phyloP scores from a whole-genome alignment of 2,329 filamentous ascomycete genomes.

The Ophidiomyces ophidiicola region DNA sequence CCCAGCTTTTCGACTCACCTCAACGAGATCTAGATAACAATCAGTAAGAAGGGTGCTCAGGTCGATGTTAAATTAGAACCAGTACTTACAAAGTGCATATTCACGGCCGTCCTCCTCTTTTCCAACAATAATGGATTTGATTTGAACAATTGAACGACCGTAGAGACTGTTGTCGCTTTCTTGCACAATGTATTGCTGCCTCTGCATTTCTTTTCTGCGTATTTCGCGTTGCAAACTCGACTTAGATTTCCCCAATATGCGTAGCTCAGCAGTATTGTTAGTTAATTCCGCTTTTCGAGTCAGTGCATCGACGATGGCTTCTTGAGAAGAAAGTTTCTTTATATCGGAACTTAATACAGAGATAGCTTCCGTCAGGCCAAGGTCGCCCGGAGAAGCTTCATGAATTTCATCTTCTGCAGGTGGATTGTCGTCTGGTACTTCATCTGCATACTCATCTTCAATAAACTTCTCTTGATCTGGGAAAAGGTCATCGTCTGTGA shows the following conservation, averaged over 20 bases:
- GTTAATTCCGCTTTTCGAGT: slow-evolving; percentile 91
- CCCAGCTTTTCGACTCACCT: slow-evolving; percentile 78
- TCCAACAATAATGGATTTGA: slow-evolving; percentile 86
- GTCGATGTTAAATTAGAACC: slow-evolving; percentile 29
- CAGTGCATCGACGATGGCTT: slow-evolving; percentile 80
- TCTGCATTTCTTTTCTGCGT: slow-evolving; percentile 82
- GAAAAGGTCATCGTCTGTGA: slow-evolving; percentile 86
- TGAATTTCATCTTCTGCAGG: slow-evolving; percentile 72
- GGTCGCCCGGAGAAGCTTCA: slow-evolving; percentile 84
- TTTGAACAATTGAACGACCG: slow-evolving; percentile 75
- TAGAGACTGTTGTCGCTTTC: slow-evolving; percentile 97
- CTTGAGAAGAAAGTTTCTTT: slow-evolving; percentile 74
- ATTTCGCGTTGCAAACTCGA: slow-evolving; percentile 87
- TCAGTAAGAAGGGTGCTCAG: slow-evolving; percentile 34
- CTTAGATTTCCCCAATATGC: slow-evolving; percentile 87
- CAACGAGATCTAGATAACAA: slow-evolving; percentile 55
- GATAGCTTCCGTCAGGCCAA: slow-evolving; percentile 88
- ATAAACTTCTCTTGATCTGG: slow-evolving; percentile 66
- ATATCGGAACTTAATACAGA: slow-evolving; percentile 79
- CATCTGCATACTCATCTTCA: slow-evolving; percentile 73
- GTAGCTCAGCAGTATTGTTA: slow-evolving; percentile 86
- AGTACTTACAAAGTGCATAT: slow-evolving; percentile 61
- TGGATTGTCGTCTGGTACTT: slow-evolving; percentile 43
- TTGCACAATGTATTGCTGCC: slow-evolving; percentile 93
- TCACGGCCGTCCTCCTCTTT: slow-evolving; percentile 86